Base-by-base conservation (phyloP, 2,329 filamentous ascomycete genomes). In the Corniculantispora saksenae region DNA sequence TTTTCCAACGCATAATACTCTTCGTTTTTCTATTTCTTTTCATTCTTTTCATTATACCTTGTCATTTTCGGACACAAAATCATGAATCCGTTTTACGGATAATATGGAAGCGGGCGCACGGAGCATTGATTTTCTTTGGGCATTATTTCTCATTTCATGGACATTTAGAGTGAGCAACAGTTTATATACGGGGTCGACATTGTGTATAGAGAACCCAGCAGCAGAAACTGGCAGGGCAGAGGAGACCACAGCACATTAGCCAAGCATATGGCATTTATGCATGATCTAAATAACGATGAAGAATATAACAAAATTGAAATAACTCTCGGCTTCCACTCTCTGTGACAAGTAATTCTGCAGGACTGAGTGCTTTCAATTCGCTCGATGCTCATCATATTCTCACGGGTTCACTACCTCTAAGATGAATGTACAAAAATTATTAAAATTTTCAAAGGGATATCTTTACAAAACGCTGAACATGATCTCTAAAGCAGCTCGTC, bases 1-100 rank as follows among this genome's bases (percentile, higher is more conserved):
- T 21, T 15, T 15, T n/a, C 10, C 32, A 55, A 47, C 8, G 38
- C 47, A 32, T 25, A 38, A 48, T 12, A 29, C 47, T 60, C 10
- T 62, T 59, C 40, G 48, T 57, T 2, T 29, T 58, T 56, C 48
- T 32, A 27, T 19, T 54, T 57, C 3, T 29, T 58, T 56, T 53
- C 48, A 27, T 19, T 17, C 65, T 54, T 23, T 23, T 53, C 48
- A 38, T 32, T 57, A 50, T 63, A 65, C 51, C 57, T 51, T 43
- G 45, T 29, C 54, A 27, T 54, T 48, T 63, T 38, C 10, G 32
- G 32, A 32, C 10, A n/a, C 32, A 32, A 32, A 32, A 32, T 61
- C 29, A 23, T 61, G 29, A 32, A 25, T 47, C 48, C 21, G 23
- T 32, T 62, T 53, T 62, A 47, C 40, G 29, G 17, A 58, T 19